phyloP scores from a whole-genome alignment of 2,329 filamentous ascomycete species.

The Monosporascus sp. region DNA sequence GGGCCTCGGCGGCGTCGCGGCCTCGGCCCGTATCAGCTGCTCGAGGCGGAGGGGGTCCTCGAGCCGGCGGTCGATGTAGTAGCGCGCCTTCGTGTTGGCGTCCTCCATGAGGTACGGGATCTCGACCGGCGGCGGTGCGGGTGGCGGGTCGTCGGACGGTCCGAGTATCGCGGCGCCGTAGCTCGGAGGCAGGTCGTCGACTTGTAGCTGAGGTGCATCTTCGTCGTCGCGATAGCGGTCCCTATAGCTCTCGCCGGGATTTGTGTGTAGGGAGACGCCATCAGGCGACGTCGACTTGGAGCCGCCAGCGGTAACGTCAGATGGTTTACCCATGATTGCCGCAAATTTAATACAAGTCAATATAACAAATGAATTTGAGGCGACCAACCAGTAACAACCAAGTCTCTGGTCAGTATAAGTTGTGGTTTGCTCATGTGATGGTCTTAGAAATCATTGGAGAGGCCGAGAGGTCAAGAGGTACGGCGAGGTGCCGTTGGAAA shows the following conservation, averaged over 20 bases:
- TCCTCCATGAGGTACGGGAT: constrained; percentile 20
- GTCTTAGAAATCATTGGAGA: too few relatives aligned
- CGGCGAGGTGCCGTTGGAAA: too few relatives aligned
- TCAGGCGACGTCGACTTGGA: neutral
- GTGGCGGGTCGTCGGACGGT: neutral
- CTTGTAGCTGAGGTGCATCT: neutral
- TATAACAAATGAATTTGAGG: too few relatives aligned
- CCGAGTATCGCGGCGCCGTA: neutral
- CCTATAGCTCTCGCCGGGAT: neutral
- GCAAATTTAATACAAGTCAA: neutral
- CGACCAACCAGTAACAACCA: too few relatives aligned
- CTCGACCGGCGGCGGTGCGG: neutral
- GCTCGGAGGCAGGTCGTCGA: neutral
- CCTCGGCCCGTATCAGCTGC: constrained; percentile 37
- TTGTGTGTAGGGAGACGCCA: neutral
- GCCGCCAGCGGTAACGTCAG: neutral
- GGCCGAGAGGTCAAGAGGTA: too few relatives aligned
- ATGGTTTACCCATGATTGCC: neutral
- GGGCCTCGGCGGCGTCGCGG: constrained; percentile 45
- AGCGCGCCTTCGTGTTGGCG: constrained; percentile 28
- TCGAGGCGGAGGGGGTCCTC: constrained; percentile 41
- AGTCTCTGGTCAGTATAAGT: too few relatives aligned
- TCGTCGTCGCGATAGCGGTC: neutral
- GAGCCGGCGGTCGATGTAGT: constrained; percentile 39
- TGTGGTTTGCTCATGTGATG: too few relatives aligned